phyloP scores from a whole-genome alignment of 306 rosid genomes.

The Sophora flavescens region DNA sequence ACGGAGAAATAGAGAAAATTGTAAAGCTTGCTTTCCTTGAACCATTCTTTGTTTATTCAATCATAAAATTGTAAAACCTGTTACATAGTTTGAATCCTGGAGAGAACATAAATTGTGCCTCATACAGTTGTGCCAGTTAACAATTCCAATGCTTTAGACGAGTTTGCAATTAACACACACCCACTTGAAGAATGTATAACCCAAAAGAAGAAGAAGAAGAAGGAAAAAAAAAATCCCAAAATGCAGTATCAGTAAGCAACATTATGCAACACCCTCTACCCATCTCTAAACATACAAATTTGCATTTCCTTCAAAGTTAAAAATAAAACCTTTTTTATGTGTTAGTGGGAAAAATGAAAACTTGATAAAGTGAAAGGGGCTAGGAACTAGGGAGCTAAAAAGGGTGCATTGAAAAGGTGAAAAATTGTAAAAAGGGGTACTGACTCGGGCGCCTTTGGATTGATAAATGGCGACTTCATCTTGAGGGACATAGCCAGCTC shows the following conservation, averaged over 20 bases:
- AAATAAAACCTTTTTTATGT: not conserved
- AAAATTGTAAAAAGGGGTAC: conserved; percentile 43
- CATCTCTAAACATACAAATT: too few relatives aligned
- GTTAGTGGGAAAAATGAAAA: not conserved
- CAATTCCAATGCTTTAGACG: not conserved
- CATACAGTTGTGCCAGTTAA: not conserved
- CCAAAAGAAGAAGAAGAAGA: too few relatives aligned
- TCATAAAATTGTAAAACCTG: not conserved
- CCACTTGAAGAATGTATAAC: not conserved
- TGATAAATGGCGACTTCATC: conserved; percentile 94
- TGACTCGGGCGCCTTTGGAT: conserved; percentile 66
- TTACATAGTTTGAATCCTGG: not conserved
- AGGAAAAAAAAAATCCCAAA: not conserved
- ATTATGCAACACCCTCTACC: not conserved
- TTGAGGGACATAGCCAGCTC: conserved; percentile 86
- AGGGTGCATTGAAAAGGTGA: not conserved
- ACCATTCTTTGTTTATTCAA: not conserved
- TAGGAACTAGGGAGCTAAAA: not conserved
- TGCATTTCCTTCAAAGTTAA: not conserved
- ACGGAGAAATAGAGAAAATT: not conserved
- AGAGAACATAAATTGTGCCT: not conserved
- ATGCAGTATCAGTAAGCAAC: not conserved
- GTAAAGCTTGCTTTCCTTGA: not conserved
- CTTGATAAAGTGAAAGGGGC: not conserved
- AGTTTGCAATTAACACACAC: not conserved